phyloP scores from a whole-genome alignment of 192 early-diverging fungal genomes.

The Dispira parvispora region DNA sequence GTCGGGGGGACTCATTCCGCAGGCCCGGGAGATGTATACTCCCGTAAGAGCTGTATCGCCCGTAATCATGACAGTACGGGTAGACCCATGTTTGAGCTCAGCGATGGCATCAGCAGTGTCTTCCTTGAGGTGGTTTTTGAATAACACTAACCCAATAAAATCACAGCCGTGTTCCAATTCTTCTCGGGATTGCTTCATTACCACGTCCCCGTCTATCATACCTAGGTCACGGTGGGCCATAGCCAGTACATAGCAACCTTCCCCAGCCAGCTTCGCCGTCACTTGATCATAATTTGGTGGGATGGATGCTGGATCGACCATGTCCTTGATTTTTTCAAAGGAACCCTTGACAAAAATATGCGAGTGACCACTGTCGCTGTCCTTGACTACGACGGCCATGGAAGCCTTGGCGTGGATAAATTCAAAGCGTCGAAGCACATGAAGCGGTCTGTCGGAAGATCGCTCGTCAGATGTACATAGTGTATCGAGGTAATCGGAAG shows the following conservation, averaged over 20 bases:
- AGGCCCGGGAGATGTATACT: slow-evolving; percentile 47
- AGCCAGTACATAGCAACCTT: slow-evolving; percentile 67
- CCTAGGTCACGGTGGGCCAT: slow-evolving; percentile 47
- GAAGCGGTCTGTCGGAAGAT: slow-evolving; percentile 19
- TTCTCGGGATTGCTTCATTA: slow-evolving; percentile 30
- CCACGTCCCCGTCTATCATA: slow-evolving; percentile 19
- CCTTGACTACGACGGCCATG: slow-evolving; percentile 49
- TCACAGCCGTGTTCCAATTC: slow-evolving; percentile 35
- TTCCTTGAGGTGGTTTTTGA: slow-evolving; percentile 58
- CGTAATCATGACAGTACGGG: slow-evolving; percentile 66
- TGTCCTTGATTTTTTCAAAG: slow-evolving; percentile 47
- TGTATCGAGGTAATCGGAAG: slow-evolving; percentile 25
- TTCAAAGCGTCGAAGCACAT: slow-evolving; percentile 51
- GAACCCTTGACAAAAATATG: slow-evolving; percentile 67
- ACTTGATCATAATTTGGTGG: slow-evolving; percentile 38
- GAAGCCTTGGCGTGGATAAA: slow-evolving; percentile 61
- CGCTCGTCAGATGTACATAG: slow-evolving; percentile 22
- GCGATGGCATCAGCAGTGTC: slow-evolving; percentile 50
- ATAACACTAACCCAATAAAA: slow-evolving; percentile 46
- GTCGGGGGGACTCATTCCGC: slow-evolving; percentile 37
- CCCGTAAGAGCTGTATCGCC: slow-evolving; percentile 65
- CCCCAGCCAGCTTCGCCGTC: slow-evolving; percentile 37
- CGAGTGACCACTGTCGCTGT: slow-evolving; percentile 28
- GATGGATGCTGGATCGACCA: slow-evolving; percentile 23
- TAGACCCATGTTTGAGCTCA: slow-evolving; percentile 44